These are phyloP conservation scores for Lactuca saligna DNA, from an alignment of 129 eudicot genomes.

Conservation along the genomic window DNA sequence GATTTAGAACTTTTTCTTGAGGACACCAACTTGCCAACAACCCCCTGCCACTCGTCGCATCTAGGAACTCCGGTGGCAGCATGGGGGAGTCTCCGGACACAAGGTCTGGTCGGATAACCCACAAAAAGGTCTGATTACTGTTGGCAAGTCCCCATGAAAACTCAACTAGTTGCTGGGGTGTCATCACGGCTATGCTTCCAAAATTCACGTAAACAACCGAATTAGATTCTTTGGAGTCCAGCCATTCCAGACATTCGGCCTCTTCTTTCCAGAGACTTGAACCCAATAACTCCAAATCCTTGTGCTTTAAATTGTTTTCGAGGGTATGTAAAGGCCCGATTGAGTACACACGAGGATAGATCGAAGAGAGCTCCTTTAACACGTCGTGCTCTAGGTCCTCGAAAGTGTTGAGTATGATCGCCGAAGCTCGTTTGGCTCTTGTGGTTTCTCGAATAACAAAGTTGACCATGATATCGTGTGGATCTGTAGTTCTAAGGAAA, in stretches of 20 bases:
- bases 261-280: slow-evolving; percentile 34
- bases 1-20: slow-evolving; percentile 30
- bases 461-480: slow-evolving; percentile 32
- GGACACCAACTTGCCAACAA: slow-evolving; percentile 34
- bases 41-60: slow-evolving; percentile 17
- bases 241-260: slow-evolving; percentile 24
- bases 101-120: slow-evolving; percentile 31
- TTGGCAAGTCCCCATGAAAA: slow-evolving; percentile 37
- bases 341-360: slow-evolving; percentile 5
- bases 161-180: slow-evolving; percentile 30
- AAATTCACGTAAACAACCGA: slow-evolving; percentile 36
- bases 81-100: slow-evolving; percentile 2
- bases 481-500: slow-evolving; percentile 34
- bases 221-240: slow-evolving; percentile 20
- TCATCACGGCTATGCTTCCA: slow-evolving; percentile 37
- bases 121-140: slow-evolving; percentile 30
- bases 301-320: neutral
- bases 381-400: slow-evolving; percentile 33
- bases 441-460: slow-evolving; percentile 20
- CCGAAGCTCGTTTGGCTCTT: slow-evolving; percentile 23
- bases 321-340: slow-evolving; percentile 24
- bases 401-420: slow-evolving; percentile 33
- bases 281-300: neutral
- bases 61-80: slow-evolving; percentile 25
- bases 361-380: slow-evolving; percentile 23